Base-by-base conservation (phyloP, 1,284 basidiomycete species). In the Taiwanofungus camphoratus region DNA sequence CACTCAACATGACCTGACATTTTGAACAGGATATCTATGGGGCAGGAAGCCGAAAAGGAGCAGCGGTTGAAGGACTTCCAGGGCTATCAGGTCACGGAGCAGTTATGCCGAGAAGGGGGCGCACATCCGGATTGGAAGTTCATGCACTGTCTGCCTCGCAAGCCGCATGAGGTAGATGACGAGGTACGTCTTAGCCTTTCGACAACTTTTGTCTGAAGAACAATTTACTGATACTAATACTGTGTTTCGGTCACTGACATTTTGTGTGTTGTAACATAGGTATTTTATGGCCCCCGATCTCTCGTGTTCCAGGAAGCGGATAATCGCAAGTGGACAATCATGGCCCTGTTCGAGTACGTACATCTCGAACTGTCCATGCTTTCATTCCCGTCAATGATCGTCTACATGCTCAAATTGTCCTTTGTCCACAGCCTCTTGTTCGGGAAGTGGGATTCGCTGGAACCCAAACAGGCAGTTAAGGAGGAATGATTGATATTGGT, bases 71-170 rank as follows among this genome's bases (percentile, higher is more conserved):
- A 79, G 42, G 93, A 92, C 48, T 99, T 99, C 66, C 54, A 76
- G 7, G 95, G 95, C 2, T 99, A 93, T 67, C 96, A 98, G 61
- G 83, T 99, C 36, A 98, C 95, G 0, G 92, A 98, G 61, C 63
- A 74, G 40, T 73, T 94, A 31, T 92, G 90, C 62, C 66, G 68
- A 20, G 74, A 79, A 40, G 87, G 88, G 3, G 88, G 85, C 6
- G 93, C 93, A 12, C 87, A 92, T 37, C 76, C 79, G 2, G 71
- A 92, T 58, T 97, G 94, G 94, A 86, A 87, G 64, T 98, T 99
- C 73, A 69, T 98, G 70, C 95, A 99, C 62, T 99, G 95, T 63
- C 72, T 99, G 34, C 96, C 95, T 13, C 76, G 95, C 46, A 96
- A 99, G 66, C 67, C 77, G 43, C 76, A 98, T 53, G 95, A 99